Evolutionary conservation across 371 early-diverging fungal species (phyloP).

Genomic region (Mortierella sp.): DNA sequence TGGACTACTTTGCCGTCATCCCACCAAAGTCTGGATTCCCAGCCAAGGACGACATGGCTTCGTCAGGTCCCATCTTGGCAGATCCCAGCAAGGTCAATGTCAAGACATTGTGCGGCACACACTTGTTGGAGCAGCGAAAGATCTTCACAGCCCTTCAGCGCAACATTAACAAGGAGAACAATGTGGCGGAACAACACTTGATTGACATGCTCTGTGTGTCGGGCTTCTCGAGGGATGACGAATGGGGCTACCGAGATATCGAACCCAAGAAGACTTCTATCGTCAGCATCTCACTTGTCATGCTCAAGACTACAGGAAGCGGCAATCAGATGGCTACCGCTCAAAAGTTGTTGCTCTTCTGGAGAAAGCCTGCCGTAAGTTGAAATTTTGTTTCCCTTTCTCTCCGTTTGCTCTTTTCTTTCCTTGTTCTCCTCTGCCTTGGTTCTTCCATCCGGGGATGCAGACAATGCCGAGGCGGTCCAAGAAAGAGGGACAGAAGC

Average conservation of each 20-base stretch:
- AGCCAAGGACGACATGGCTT: conserved; percentile 28
- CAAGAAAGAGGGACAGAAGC: too few relatives aligned
- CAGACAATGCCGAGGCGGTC: too few relatives aligned
- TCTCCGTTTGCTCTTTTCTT: neutral
- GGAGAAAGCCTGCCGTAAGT: conserved; percentile 86
- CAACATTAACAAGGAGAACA: conserved; percentile 76
- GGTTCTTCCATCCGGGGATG: too few relatives aligned
- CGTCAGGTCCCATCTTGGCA: conserved; percentile 22
- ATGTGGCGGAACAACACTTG: conserved; percentile 83
- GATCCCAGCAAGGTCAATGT: conserved; percentile 44
- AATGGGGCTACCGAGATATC: conserved; percentile 82
- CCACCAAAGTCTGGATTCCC: conserved; percentile 52
- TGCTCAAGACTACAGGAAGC: conserved; percentile 78
- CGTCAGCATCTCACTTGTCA: conserved; percentile 77
- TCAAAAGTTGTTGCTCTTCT: conserved; percentile 83
- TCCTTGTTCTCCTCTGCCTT: neutral
- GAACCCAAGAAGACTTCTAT: conserved; percentile 77
- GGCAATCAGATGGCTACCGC: conserved; percentile 81
- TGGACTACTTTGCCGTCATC: conserved; percentile 68
- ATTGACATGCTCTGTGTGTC: conserved; percentile 90
- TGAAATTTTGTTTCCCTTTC: conserved; percentile 3
- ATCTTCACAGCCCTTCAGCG: conserved; percentile 84
- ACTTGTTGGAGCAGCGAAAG: conserved; percentile 71
- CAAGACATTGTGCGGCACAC: conserved; percentile 59
- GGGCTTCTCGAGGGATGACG: conserved; percentile 77